Evolutionary conservation across 768 basidiomycete species (phyloP).

Genomic region (Tulasnella sp.): DNA sequence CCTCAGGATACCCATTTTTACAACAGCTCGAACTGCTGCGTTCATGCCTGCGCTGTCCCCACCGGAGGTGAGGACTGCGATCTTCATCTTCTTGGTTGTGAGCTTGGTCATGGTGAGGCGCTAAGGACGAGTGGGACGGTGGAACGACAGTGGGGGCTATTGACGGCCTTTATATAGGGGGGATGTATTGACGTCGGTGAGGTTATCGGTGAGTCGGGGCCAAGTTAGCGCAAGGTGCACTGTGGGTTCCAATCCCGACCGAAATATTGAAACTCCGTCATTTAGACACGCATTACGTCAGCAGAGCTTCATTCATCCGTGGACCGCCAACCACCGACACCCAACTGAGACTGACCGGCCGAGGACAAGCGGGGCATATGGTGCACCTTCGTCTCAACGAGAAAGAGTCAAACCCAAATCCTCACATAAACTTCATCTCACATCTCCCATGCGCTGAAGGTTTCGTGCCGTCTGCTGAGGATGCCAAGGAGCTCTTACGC

Average conservation of each 20-base stretch:
- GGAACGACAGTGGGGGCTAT: not conserved
- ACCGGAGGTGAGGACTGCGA: slow-evolving; percentile 93
- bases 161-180: not conserved
- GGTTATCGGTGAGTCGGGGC: slow-evolving; percentile 22
- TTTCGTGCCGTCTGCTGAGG: slow-evolving; percentile 49
- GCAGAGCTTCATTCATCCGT: not conserved
- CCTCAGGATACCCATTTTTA: slow-evolving; percentile 91
- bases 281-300: slow-evolving; percentile 5
- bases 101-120: slow-evolving; percentile 7
- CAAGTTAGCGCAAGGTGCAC: not conserved
- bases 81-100: slow-evolving; percentile 63
- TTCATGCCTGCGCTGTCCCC: slow-evolving; percentile 99
- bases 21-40: slow-evolving; percentile 89
- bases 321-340: slow-evolving; percentile 16
- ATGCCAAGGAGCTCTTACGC: slow-evolving; percentile 70
- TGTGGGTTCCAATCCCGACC: slow-evolving; percentile 9
- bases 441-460: slow-evolving; percentile 55
- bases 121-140: not conserved
- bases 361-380: slow-evolving; percentile 49
- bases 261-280: slow-evolving; percentile 18
- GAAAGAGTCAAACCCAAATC: slow-evolving; percentile 70
- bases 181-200: not conserved
- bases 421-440: slow-evolving; percentile 74
- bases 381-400: slow-evolving; percentile 76
- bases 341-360: not conserved